Percentiles rank a stretch among this genome's conserved stretches.
Conservation (phyloP, 257 asterid species). For the Lithospermum erythrorhizon region DNA sequence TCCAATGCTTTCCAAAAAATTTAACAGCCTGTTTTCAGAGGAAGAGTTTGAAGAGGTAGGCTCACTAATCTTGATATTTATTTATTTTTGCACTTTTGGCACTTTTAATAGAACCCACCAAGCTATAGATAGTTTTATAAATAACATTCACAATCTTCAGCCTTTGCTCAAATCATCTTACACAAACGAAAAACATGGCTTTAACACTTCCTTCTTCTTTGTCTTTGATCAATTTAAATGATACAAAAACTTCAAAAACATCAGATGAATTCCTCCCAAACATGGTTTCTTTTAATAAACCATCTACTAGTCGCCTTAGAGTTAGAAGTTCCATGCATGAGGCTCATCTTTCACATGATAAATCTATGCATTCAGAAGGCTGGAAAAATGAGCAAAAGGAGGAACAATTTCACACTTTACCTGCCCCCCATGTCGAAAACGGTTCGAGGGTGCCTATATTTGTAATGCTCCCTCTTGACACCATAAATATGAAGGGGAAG, state of each 20-base stretch:
- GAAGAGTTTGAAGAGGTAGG: slow-evolving; percentile 14
- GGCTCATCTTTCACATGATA: slow-evolving; percentile 19
- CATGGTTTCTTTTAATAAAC: slow-evolving; percentile 37
- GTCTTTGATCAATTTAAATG: slow-evolving; percentile 46
- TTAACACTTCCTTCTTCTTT: slow-evolving; percentile 65
- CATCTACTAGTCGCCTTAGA: slow-evolving; percentile 31
- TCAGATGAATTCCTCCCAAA: slow-evolving; percentile 36
- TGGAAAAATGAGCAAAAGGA: slow-evolving; percentile 24
- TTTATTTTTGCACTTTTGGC: slow-evolving; percentile 12
- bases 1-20: too few relatives aligned
- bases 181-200: slow-evolving; percentile 34
- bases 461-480: slow-evolving; percentile 91
- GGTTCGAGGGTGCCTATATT: slow-evolving; percentile 58
- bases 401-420: slow-evolving; percentile 44
- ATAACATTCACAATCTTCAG: slow-evolving; percentile 24
- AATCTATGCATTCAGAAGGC: slow-evolving; percentile 19
- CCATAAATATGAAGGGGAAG: slow-evolving; percentile 43
- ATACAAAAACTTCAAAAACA: slow-evolving; percentile 29
- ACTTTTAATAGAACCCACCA: slow-evolving; percentile 25
- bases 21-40: too few relatives aligned
- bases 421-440: slow-evolving; percentile 25
- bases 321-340: slow-evolving; percentile 36
- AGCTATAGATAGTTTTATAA: slow-evolving; percentile 29
- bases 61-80: slow-evolving; percentile 30
- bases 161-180: slow-evolving; percentile 10